Evolutionary conservation across 305 asterid genomes (phyloP).

Genomic region (Solanum hybrid): DNA sequence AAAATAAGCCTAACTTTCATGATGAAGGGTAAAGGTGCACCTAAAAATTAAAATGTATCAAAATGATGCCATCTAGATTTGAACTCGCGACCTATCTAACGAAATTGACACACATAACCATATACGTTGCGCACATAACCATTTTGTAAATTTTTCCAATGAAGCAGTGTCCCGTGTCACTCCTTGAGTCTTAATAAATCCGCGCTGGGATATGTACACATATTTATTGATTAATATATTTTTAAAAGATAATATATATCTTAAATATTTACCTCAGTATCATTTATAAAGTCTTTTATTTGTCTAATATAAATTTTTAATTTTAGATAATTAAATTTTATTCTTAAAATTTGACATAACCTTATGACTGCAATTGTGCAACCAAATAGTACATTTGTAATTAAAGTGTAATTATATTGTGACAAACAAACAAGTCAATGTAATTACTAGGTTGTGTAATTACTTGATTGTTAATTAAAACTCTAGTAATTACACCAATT

Average conservation of each 20-base stretch:
- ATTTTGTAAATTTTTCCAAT: no score
- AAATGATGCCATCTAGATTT: neutral
- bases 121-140: neutral
- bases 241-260: neutral
- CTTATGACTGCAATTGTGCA: neutral
- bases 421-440: neutral
- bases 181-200: no score
- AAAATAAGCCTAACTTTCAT: neutral
- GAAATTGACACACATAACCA: neutral
- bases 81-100: no score
- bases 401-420: no score
- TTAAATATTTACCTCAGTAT: neutral
- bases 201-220: neutral
- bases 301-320: neutral
- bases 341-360: neutral
- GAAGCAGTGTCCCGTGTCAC: no score
- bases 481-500: neutral
- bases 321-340: no score
- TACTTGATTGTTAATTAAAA: neutral
- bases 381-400: neutral
- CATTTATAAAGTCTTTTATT: neutral
- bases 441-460: neutral
- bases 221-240: no score
- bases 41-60: neutral
- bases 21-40: neutral